Evolutionary conservation across 2,329 filamentous ascomycete species (phyloP).

Genomic region (Fusarium globosum): DNA sequence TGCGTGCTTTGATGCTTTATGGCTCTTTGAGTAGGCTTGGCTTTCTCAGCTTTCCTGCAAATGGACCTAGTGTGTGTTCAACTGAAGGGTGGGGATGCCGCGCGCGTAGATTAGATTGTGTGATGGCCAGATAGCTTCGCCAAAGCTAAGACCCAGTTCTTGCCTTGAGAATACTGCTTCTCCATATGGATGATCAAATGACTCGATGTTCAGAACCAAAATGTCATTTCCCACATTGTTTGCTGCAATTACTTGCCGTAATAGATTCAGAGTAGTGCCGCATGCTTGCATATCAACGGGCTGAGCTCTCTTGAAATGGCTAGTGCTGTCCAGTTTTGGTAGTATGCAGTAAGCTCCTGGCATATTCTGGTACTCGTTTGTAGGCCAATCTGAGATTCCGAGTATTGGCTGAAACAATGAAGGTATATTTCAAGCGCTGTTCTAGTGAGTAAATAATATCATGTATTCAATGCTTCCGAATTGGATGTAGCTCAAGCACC

Average conservation of each 20-base stretch:
- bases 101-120: conserved; percentile 30
- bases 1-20: conserved; percentile 11
- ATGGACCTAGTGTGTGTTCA: conserved; percentile 4
- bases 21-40: conserved; percentile 10
- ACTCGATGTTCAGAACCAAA: not conserved
- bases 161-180: not conserved
- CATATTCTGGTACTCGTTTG: not conserved
- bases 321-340: conserved; percentile 16
- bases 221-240: not conserved
- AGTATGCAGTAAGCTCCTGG: not conserved
- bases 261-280: conserved; percentile 1
- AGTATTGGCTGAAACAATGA: not conserved
- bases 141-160: not conserved
- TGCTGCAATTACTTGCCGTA: not conserved
- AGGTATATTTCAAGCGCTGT: not conserved
- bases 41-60: conserved; percentile 23
- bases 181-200: not conserved
- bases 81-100: conserved; percentile 33
- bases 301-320: conserved; percentile 11
- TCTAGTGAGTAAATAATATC: not conserved
- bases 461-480: not conserved
- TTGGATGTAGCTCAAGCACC: not conserved
- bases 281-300: conserved; percentile 8
- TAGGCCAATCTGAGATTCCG: not conserved
- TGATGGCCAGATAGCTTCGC: not conserved